Percentiles rank a stretch among this genome's conserved stretches.
Conservation (phyloP, 1,284 basidiomycete genomes). For the Austroboletus rostrupii region DNA sequence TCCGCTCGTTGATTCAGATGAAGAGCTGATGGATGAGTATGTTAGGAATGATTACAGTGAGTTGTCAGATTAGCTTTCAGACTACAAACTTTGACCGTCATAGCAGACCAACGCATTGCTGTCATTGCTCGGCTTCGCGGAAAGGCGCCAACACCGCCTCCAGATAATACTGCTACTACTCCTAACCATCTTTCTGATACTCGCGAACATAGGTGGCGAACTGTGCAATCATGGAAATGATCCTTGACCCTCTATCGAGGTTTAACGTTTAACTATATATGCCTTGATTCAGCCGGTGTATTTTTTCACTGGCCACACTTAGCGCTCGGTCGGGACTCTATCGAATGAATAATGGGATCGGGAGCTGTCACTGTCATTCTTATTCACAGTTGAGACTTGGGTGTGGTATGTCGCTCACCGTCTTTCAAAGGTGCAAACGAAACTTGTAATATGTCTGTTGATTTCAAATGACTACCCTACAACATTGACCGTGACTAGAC, state of each 20-base stretch:
- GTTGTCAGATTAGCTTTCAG: conserved; percentile 18
- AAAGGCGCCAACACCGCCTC: conserved; percentile 39
- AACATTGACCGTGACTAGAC: conserved; percentile 38
- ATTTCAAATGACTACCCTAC: neutral
- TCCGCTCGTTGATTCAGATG: conserved; percentile 68
- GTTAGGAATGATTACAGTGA: conserved; percentile 61
- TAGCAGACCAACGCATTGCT: conserved; percentile 46
- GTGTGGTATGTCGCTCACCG: too few species aligned
- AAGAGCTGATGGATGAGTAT: conserved; percentile 62
- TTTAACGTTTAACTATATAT: neutral
- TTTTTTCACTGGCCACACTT: conserved; percentile 4
- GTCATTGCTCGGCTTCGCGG: conserved; percentile 44
- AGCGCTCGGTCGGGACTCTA: neutral
- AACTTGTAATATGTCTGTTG: too few species aligned
- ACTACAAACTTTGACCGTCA: neutral
- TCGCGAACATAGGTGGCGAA: conserved; percentile 36
- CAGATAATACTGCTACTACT: conserved; percentile 10
- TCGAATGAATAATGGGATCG: neutral
- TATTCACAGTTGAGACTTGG: neutral
- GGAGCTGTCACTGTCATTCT: neutral
- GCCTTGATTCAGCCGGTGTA: conserved; percentile 3
- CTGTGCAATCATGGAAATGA: conserved; percentile 38
- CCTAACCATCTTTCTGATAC: conserved; percentile 17
- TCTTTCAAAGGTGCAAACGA: too few species aligned
- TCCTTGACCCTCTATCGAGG: neutral